A percentile compares a stretch with the other conserved stretches of the same genome.
These are phyloP conservation scores for Cadophora gregata DNA, from an alignment of 2,329 filamentous ascomycete species.

Conservation along the genomic window DNA sequence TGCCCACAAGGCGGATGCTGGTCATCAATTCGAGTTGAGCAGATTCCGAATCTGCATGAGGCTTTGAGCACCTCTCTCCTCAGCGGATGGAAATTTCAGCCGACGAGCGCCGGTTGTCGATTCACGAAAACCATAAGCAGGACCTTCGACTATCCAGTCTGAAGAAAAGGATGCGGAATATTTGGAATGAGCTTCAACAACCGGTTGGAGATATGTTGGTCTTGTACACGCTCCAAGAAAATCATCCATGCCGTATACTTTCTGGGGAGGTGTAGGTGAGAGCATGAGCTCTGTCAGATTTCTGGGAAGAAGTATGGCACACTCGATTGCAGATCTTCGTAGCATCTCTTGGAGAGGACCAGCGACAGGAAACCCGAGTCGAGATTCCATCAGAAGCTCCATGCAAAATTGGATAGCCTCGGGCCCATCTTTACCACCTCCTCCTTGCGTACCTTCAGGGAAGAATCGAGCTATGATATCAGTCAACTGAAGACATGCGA, in stretches of 20 bases:
- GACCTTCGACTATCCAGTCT: conserved; percentile 37
- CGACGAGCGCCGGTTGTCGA: conserved; percentile 19
- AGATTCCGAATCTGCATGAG: conserved; percentile 45
- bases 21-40: conserved; percentile 38
- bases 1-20: not conserved
- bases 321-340: conserved; percentile 37
- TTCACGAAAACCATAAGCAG: conserved; percentile 35
- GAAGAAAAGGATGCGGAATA: conserved; percentile 41
- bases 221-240: conserved; percentile 44
- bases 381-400: conserved; percentile 41
- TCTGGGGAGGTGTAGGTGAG: conserved; percentile 17
- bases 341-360: conserved; percentile 43
- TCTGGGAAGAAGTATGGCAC: conserved; percentile 34
- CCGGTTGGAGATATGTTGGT: conserved; percentile 41
- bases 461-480: conserved; percentile 43
- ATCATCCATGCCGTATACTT: conserved; percentile 40
- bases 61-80: conserved; percentile 38
- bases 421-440: conserved; percentile 35
- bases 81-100: conserved; percentile 29
- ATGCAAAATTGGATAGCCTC: conserved; percentile 42
- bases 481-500: conserved; percentile 43
- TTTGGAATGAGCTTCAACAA: conserved; percentile 39
- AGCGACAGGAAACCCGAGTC: conserved; percentile 41
- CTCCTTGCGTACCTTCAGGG: conserved; percentile 35
- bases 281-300: conserved; percentile 34